Percentiles rank a stretch among this genome's conserved stretches.
These are phyloP conservation scores for Tetradesmus lagerheimii DNA, from an alignment of 139 green algal genomes.

Conservation along the genomic window DNA sequence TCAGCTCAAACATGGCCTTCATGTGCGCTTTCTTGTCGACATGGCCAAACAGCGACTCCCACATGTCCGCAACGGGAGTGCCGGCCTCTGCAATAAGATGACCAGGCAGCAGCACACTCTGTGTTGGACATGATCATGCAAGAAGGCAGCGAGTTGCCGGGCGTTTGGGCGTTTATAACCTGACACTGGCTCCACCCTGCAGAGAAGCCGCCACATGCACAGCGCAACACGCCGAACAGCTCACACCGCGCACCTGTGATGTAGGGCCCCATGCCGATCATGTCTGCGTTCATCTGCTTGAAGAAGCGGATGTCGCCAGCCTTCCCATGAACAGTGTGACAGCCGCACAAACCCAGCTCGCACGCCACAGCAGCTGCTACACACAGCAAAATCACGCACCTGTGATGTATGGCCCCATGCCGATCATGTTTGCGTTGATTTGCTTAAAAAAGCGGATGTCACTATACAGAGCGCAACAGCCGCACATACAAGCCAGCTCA, in stretches of 20 bases:
- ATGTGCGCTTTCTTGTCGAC: conserved; percentile 73
- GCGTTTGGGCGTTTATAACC: too few species aligned
- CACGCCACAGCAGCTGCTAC: too few species aligned
- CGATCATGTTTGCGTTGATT: conserved; percentile 76
- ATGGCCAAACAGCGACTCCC: conserved; percentile 53
- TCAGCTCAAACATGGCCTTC: conserved; percentile 74
- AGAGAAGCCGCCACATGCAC: too few species aligned
- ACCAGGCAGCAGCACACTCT: not conserved
- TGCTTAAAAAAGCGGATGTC: conserved; percentile 76
- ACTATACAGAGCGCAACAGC: too few species aligned
- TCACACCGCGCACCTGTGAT: conserved; percentile 24
- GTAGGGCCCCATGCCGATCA: conserved; percentile 60
- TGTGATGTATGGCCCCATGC: conserved; percentile 51
- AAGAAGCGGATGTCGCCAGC: conserved; percentile 44
- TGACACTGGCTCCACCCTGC: too few species aligned
- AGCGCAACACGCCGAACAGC: too few species aligned
- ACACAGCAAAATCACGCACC: conserved; percentile 1
- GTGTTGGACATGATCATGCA: too few species aligned
- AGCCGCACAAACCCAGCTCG: too few species aligned
- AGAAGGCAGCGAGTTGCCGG: too few species aligned
- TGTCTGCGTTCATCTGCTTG: conserved; percentile 64
- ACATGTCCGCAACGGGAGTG: conserved; percentile 67
- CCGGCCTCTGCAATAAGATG: conserved; percentile 61
- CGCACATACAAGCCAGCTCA: too few species aligned
- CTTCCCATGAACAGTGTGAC: too few species aligned